A percentile compares a stretch with the other conserved stretches of the same genome.
Conservation (phyloP, 2,329 filamentous ascomycete genomes). For the Aspergillus pseudoglaucus region DNA sequence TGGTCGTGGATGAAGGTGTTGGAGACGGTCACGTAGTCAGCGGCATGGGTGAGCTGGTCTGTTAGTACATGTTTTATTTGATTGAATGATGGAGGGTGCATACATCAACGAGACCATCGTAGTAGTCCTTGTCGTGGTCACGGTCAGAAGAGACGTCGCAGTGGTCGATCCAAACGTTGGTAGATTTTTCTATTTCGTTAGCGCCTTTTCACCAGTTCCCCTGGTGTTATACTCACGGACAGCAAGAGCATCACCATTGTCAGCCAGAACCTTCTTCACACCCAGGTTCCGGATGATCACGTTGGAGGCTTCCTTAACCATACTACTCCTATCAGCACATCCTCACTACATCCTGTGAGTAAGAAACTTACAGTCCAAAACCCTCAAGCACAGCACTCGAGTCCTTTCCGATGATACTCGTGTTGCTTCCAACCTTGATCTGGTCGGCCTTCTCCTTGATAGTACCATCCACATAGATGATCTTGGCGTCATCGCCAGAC, state of each 20-base stretch:
- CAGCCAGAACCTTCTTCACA: slow-evolving; percentile 51
- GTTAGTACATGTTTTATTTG: neutral
- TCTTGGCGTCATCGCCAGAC: slow-evolving; percentile 38
- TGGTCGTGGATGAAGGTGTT: slow-evolving; percentile 52
- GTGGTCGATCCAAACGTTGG: slow-evolving; percentile 63
- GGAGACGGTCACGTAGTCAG: slow-evolving; percentile 52
- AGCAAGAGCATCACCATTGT: slow-evolving; percentile 54
- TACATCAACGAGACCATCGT: slow-evolving; percentile 59
- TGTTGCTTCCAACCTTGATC: slow-evolving; percentile 45
- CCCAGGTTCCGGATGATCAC: slow-evolving; percentile 59
- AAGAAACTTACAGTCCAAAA: slow-evolving; percentile 24
- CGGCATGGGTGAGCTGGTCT: slow-evolving; percentile 49
- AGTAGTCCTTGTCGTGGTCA: slow-evolving; percentile 61
- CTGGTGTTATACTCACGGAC: slow-evolving; percentile 39
- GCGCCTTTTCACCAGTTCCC: slow-evolving; percentile 13
- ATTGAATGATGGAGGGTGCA: neutral
- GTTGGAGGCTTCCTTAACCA: slow-evolving; percentile 51
- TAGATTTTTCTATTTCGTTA: slow-evolving; percentile 18
- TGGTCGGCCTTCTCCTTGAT: slow-evolving; percentile 40
- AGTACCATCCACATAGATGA: slow-evolving; percentile 43
- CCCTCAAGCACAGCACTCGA: slow-evolving; percentile 50
- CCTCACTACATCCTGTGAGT: slow-evolving; percentile 20
- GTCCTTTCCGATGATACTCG: slow-evolving; percentile 47
- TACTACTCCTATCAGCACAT: slow-evolving; percentile 38
- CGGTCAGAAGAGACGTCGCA: slow-evolving; percentile 56